A percentile compares a stretch with the other conserved stretches of the same genome.
phyloP scores from a whole-genome alignment of 2,329 filamentous ascomycete species.

The Pleomassaria siparia region DNA sequence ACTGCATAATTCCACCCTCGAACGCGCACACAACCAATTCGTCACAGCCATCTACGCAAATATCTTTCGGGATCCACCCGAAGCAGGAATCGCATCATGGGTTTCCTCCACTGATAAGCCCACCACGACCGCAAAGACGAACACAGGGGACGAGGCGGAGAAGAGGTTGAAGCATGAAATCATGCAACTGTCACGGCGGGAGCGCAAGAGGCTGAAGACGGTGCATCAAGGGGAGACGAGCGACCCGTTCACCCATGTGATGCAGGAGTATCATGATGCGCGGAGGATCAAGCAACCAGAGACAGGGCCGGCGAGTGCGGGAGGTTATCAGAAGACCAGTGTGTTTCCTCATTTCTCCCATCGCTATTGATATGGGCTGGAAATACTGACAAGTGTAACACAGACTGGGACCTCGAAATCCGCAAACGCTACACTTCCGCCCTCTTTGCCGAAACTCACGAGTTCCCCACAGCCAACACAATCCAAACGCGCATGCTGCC shows the following conservation, averaged over 20 bases:
- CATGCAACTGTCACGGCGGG: constrained; percentile 62
- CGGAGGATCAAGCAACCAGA: constrained; percentile 53
- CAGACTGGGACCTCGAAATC: constrained; percentile 65
- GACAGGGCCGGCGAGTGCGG: constrained; percentile 64
- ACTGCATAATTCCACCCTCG: constrained; percentile 55
- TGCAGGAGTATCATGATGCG: constrained; percentile 41
- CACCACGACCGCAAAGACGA: constrained; percentile 63
- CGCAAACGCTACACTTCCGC: constrained; percentile 65
- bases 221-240: constrained; percentile 47
- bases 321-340: constrained; percentile 79
- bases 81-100: constrained; percentile 64
- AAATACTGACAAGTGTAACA: background rate
- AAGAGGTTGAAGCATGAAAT: constrained; percentile 65
- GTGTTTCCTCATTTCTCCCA: constrained; percentile 38
- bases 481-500: constrained; percentile 63
- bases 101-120: constrained; percentile 73
- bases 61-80: constrained; percentile 60
- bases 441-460: constrained; percentile 62
- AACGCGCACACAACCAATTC: constrained; percentile 65
- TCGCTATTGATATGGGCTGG: background rate
- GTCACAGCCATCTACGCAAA: constrained; percentile 62
- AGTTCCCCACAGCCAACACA: constrained; percentile 61
- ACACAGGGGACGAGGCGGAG: constrained; percentile 61
- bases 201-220: constrained; percentile 60
- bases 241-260: constrained; percentile 19